These are phyloP conservation scores for Leersia perrieri DNA, from an alignment of 176 grass and related monocot species.

Conservation along the genomic window DNA sequence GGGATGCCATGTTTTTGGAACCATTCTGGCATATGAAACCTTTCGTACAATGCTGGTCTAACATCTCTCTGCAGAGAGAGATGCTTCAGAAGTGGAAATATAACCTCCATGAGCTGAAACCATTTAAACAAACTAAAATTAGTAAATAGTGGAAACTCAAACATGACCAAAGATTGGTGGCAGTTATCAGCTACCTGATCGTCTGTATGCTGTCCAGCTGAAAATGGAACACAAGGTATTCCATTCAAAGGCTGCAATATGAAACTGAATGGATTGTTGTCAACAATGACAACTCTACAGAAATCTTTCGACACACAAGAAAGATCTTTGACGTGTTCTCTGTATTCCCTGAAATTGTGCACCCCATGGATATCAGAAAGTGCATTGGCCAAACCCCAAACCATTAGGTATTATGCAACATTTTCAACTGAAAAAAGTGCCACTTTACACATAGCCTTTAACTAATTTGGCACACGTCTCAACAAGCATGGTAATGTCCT, in stretches of 20 bases:
- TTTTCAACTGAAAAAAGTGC: background rate
- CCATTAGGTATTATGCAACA: background rate
- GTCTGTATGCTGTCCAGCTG: constrained; percentile 74
- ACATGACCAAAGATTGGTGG: background rate
- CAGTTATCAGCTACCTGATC: constrained; percentile 61
- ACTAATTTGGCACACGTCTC: background rate
- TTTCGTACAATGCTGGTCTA: constrained; percentile 76
- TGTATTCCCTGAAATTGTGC: constrained; percentile 68
- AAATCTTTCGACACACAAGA: constrained; percentile 78
- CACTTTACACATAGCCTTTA: constrained; percentile 1
- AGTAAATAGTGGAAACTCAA: constrained; percentile 7
- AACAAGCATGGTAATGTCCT: background rate
- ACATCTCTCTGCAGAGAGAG: constrained; percentile 84
- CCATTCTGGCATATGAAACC: constrained; percentile 99
- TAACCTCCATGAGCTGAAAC: constrained; percentile 89
- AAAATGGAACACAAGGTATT: constrained; percentile 97
- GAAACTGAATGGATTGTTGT: constrained; percentile 99
- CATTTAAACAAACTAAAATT: constrained; percentile 28
- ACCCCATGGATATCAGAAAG: constrained; percentile 22
- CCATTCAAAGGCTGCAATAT: constrained; percentile 94
- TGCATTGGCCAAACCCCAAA: background rate
- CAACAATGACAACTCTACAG: constrained; percentile 73
- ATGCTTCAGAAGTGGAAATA: constrained; percentile 89
- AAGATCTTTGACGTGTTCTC: constrained; percentile 99
- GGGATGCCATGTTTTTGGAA: constrained; percentile 91